Evolutionary conservation across 768 basidiomycete species (phyloP).

Genomic region (Tephrocybe sp.): DNA sequence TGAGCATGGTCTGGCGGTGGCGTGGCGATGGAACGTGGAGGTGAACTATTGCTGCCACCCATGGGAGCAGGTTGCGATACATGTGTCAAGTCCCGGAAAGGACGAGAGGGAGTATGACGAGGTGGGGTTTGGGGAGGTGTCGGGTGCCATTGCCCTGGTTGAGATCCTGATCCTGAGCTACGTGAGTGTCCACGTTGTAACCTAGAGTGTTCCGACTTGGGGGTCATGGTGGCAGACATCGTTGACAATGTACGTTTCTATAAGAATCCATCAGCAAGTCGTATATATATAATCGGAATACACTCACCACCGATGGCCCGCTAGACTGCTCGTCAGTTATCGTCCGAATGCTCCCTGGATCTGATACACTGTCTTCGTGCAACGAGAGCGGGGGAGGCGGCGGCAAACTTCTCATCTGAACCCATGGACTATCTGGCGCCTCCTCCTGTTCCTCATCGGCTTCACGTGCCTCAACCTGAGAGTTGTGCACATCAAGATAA

Average conservation of each 20-base stretch:
- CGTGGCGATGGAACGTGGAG: conserved; percentile 10
- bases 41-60: conserved; percentile 2
- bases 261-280: background rate
- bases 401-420: conserved; percentile 4
- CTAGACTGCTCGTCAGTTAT: conserved; percentile 13
- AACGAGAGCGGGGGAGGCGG: conserved; percentile 1
- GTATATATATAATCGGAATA: too few species aligned
- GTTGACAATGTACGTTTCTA: conserved; percentile 5
- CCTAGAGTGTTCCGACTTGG: conserved; percentile 9
- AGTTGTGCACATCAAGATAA: conserved; percentile 37
- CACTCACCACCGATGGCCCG: background rate
- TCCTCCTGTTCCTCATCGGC: conserved; percentile 20
- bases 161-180: background rate
- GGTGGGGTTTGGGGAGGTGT: conserved; percentile 22
- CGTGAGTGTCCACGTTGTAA: conserved; percentile 2
- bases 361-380: conserved; percentile 1
- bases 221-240: background rate
- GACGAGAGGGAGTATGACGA: conserved; percentile 14
- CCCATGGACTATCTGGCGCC: background rate
- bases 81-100: background rate
- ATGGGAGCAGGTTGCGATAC: background rate
- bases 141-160: conserved; percentile 14
- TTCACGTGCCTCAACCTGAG: conserved; percentile 3
- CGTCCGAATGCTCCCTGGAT: conserved; percentile 10
- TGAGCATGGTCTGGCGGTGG: conserved; percentile 7